Percentiles rank a stretch among this genome's conserved stretches.
Conservation (phyloP, 306 rosid species). For the apple (Malus domestica) region DNA sequence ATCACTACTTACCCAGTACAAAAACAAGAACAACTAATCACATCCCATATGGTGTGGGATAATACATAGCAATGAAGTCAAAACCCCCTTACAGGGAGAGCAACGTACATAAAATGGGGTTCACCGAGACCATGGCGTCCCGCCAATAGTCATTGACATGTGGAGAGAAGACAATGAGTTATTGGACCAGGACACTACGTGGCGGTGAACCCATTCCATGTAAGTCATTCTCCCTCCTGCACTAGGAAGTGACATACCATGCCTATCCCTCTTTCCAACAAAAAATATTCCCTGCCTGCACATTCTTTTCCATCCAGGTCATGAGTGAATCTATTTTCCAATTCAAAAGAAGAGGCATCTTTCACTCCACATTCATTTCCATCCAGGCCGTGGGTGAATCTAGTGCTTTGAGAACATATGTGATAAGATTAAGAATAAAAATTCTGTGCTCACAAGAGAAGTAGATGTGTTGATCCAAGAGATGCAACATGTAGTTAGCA, state of each 20-base stretch:
- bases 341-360: neutral
- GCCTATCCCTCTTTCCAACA: too few species aligned
- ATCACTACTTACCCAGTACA: neutral
- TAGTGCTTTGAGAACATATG: neutral
- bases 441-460: neutral
- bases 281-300: neutral
- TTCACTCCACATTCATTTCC: neutral
- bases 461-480: neutral
- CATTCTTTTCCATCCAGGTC: neutral
- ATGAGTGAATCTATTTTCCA: neutral
- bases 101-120: too few species aligned
- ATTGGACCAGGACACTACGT: too few species aligned
- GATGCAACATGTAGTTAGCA: neutral
- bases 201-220: too few species aligned
- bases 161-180: too few species aligned
- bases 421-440: neutral
- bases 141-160: too few species aligned
- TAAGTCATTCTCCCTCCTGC: neutral
- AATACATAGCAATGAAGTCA: neutral
- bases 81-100: too few species aligned
- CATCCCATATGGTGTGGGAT: neutral
- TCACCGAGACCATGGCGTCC: too few species aligned
- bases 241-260: neutral
- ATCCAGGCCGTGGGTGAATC: too few species aligned
- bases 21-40: neutral